Conservation (phyloP, 169 alveolate genomes). For the Miamiensis avidus region DNA sequence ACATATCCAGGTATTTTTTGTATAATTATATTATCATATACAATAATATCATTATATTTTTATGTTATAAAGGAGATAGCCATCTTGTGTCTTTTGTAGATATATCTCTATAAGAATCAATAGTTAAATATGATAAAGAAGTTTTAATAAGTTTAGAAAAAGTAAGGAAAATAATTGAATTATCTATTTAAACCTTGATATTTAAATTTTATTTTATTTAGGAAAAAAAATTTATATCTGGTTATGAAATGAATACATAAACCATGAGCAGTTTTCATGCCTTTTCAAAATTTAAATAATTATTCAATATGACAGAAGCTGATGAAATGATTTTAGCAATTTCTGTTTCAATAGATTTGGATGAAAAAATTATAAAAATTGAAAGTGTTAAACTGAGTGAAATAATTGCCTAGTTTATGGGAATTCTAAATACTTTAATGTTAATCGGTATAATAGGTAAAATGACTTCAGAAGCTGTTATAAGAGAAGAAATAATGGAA, state of each 20-base stretch:
- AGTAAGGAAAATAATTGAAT: no score
- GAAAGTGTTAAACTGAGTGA: neutral
- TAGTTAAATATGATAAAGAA: neutral
- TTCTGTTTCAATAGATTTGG: neutral
- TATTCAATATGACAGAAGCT: neutral
- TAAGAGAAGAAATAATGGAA: neutral
- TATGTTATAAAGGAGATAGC: no score
- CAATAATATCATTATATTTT: neutral
- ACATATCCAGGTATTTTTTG: neutral
- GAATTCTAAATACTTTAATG: neutral
- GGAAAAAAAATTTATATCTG: neutral
- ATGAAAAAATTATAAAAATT: no score
- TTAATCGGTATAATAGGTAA: neutral
- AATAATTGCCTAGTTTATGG: neutral
- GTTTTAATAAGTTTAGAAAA: neutral
- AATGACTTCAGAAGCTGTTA: neutral
- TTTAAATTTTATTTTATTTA: no score
- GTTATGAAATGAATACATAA: neutral
- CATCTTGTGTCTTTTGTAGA: no score
- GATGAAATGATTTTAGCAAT: no score
- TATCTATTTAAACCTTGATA: no score
- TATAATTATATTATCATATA: no score
- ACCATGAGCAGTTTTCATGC: neutral
- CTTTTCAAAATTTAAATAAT: no score
- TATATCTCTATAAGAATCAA: no score